phyloP scores from a whole-genome alignment of 192 early-diverging fungal genomes.

The Cladochytrium replicatum region DNA sequence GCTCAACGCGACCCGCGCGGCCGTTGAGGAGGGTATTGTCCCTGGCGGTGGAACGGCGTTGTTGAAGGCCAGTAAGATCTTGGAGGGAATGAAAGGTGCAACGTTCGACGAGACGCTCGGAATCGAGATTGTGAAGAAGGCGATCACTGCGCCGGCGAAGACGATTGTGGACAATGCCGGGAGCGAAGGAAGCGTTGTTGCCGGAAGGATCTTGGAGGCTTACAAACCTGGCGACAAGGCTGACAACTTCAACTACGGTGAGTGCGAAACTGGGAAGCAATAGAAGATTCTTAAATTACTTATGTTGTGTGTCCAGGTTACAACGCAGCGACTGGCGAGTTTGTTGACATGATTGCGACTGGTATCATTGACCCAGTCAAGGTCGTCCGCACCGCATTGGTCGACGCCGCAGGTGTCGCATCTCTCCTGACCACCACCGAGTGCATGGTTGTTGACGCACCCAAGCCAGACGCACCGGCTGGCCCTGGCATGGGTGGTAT shows the following conservation, averaged over 20 bases:
- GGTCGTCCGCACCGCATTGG: conserved; percentile 95
- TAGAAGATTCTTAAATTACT: not conserved
- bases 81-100: conserved; percentile 71
- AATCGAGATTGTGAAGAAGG: conserved; percentile 90
- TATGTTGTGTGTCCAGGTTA: conserved; percentile 40
- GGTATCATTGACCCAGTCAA: conserved; percentile 99
- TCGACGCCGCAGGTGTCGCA: conserved; percentile 96
- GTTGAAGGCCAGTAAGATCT: conserved; percentile 81
- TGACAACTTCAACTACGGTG: conserved; percentile 74
- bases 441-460: conserved; percentile 96
- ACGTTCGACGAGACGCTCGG: conserved; percentile 99
- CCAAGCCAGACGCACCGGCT: conserved; percentile 55
- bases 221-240: conserved; percentile 34
- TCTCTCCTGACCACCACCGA: conserved; percentile 96
- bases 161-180: conserved; percentile 98
- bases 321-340: conserved; percentile 85
- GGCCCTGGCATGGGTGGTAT: conserved; percentile 51
- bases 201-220: conserved; percentile 86
- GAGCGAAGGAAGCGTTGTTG: conserved; percentile 91
- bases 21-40: conserved; percentile 98
- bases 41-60: conserved; percentile 97
- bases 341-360: conserved; percentile 92
- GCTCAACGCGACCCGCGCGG: conserved; percentile 95
- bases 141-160: conserved; percentile 84
- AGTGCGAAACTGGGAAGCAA: not conserved